phyloP scores from a whole-genome alignment of 2,329 filamentous ascomycete genomes.

The Ophiosphaerella narmari region DNA sequence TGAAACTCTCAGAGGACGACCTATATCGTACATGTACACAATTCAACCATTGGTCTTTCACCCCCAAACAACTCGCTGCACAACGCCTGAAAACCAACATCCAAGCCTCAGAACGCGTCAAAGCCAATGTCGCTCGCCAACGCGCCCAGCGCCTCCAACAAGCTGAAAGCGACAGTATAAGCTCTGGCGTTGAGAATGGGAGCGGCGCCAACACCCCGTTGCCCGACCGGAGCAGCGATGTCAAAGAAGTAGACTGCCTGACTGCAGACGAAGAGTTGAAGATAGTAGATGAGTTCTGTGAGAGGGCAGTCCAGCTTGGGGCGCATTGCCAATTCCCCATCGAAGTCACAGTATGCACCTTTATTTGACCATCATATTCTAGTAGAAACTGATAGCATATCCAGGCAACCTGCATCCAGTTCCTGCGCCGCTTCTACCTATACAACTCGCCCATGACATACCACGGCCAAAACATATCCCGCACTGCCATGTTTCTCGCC shows the following conservation, averaged over 20 bases:
- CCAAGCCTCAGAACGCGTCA: slow-evolving; percentile 71
- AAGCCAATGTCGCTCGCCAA: slow-evolving; percentile 59
- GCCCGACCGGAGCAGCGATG: slow-evolving; percentile 4
- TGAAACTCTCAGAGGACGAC: slow-evolving; percentile 79
- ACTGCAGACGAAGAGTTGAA: slow-evolving; percentile 81
- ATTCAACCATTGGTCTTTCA: slow-evolving; percentile 91
- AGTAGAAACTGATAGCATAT: slow-evolving; percentile 3
- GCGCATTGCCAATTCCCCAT: slow-evolving; percentile 65
- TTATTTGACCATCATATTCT: not conserved
- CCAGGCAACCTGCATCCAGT: slow-evolving; percentile 83
- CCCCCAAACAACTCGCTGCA: slow-evolving; percentile 69
- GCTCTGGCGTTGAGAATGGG: slow-evolving; percentile 38
- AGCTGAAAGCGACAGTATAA: slow-evolving; percentile 37
- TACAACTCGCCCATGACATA: slow-evolving; percentile 97
- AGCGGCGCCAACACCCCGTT: slow-evolving; percentile 38
- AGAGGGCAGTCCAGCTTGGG: slow-evolving; percentile 60
- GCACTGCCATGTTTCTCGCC: slow-evolving; percentile 89
- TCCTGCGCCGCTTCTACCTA: slow-evolving; percentile 92
- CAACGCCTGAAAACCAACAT: slow-evolving; percentile 80
- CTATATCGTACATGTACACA: slow-evolving; percentile 89
- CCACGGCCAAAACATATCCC: slow-evolving; percentile 84
- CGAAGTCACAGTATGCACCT: slow-evolving; percentile 59
- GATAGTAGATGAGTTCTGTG: slow-evolving; percentile 79
- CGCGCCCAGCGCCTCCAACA: slow-evolving; percentile 44
- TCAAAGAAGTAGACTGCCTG: slow-evolving; percentile 72